Conservation (phyloP, 306 rosid species). For the Calophaca sinica region DNA sequence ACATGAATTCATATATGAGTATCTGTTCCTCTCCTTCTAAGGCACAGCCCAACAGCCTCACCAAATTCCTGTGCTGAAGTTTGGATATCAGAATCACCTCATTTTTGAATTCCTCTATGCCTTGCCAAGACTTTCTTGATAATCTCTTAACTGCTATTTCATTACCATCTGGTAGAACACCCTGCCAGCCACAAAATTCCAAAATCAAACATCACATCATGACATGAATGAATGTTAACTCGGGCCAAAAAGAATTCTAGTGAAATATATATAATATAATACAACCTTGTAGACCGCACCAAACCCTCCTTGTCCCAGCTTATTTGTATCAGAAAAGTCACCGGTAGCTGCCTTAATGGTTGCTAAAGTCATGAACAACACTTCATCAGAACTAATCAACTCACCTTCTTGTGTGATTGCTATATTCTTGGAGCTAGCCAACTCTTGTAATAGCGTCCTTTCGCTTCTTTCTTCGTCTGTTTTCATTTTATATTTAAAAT, state of each 20-base stretch:
- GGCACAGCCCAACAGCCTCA: slow-evolving; percentile 67
- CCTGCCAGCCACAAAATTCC: slow-evolving; percentile 49
- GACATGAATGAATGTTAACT: background rate
- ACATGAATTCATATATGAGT: slow-evolving; percentile 68
- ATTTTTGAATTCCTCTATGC: slow-evolving; percentile 68
- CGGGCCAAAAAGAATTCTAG: no score
- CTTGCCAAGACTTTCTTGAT: slow-evolving; percentile 70
- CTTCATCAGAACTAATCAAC: slow-evolving; percentile 56
- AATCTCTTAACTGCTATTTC: slow-evolving; percentile 72
- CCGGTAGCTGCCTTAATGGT: slow-evolving; percentile 43
- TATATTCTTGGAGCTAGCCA: slow-evolving; percentile 45
- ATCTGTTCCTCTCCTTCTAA: slow-evolving; percentile 65
- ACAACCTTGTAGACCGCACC: slow-evolving; percentile 51
- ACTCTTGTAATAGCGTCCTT: slow-evolving; percentile 41
- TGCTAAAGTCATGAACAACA: slow-evolving; percentile 51
- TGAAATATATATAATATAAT: background rate
- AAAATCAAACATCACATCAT: background rate
- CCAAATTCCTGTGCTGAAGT: slow-evolving; percentile 75
- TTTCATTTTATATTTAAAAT: slow-evolving; percentile 12
- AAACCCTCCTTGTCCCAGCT: slow-evolving; percentile 61
- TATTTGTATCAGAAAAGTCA: slow-evolving; percentile 55
- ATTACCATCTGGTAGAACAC: slow-evolving; percentile 62
- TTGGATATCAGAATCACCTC: slow-evolving; percentile 63
- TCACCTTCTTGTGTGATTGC: slow-evolving; percentile 60
- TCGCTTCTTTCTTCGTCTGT: slow-evolving; percentile 50